A percentile compares a stretch with the other conserved stretches of the same genome.
Evolutionary conservation across 441 rosid genomes (phyloP).

Genomic region (Corymbia calophylla): DNA sequence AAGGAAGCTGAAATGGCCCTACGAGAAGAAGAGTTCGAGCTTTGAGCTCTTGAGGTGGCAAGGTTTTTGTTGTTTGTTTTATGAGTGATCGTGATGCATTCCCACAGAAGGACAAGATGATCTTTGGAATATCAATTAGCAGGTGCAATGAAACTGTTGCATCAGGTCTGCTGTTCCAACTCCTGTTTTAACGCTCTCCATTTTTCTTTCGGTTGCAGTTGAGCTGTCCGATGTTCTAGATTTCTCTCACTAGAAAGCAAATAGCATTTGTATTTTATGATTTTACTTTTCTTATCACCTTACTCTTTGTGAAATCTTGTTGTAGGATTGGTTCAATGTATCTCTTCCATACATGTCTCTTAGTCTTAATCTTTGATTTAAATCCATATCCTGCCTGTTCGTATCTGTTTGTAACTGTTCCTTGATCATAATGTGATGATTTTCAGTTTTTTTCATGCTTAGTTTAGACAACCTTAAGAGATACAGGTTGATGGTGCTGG

Average conservation of each 20-base stretch:
- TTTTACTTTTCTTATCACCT: background rate
- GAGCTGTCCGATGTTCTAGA: conserved; percentile 1
- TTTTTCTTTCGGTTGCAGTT: background rate
- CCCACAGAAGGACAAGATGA: background rate
- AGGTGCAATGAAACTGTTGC: background rate
- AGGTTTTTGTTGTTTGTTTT: background rate
- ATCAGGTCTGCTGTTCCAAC: conserved; percentile 8
- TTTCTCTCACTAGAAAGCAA: background rate
- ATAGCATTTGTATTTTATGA: background rate
- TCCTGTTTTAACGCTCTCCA: background rate
- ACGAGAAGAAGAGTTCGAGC: conserved; percentile 88
- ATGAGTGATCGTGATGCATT: background rate
- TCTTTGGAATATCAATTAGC: background rate
- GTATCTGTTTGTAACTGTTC: background rate
- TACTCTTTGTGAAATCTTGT: background rate
- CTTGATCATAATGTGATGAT: background rate
- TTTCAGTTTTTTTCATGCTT: background rate
- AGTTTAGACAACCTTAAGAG: background rate
- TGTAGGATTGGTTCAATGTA: background rate
- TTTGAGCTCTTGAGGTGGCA: conserved; percentile 26
- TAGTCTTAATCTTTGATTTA: background rate
- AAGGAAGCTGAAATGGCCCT: conserved; percentile 86
- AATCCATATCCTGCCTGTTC: background rate
- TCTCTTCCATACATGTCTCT: background rate
- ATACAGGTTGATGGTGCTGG: background rate